Evolutionary conservation across 2,329 filamentous ascomycete genomes (phyloP), one percentile per base, ranked within the genome.

Genomic region (Colletotrichum simmondsii): DNA sequence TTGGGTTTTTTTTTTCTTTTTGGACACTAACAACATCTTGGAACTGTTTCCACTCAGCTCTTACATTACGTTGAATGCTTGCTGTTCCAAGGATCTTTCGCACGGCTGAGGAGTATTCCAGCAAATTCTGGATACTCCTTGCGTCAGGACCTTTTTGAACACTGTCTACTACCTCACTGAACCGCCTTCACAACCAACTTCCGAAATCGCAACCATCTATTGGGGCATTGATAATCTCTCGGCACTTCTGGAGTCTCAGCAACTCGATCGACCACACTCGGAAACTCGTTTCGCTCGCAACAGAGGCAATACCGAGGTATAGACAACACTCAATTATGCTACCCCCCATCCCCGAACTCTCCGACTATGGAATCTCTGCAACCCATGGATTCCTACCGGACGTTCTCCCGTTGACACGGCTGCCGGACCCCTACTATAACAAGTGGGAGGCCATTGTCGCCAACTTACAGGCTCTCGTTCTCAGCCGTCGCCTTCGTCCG

Each of bases 341-440:
- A 80, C 89, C 89, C 75, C 87, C 90, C 58, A 85, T 93, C 72
- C 92, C 92, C 30, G 79, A 83, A 59, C 88, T 94, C 71, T 88
- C 90, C 81, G 92, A 97, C 83, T 97, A 97, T 85, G 94, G 93
- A 83, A 90, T 95, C 82, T 94, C 93, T 76, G 86, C 90, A 74
- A 87, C 91, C 70, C 91, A 95, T 84, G 97, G 97, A 79, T 99
- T 99, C 85, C 90, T 99, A 66, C 95, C 97, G 2, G 87, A 93
- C 74, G 91, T 94, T 75, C 85, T 93, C 46, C 97, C 97, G 54
- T 87, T 98, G 75, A 92, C 94, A 74, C 86, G 90, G 68, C 91
- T 99, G 16, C 93, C 95, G 11, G 94, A 98, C 79, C 90, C 93
- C 3, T 98, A 98, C 86, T 99, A 98, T 84, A 92, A 94, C 82